Conservation (phyloP, 1,284 basidiomycete genomes). For the Peniophora sp. region DNA sequence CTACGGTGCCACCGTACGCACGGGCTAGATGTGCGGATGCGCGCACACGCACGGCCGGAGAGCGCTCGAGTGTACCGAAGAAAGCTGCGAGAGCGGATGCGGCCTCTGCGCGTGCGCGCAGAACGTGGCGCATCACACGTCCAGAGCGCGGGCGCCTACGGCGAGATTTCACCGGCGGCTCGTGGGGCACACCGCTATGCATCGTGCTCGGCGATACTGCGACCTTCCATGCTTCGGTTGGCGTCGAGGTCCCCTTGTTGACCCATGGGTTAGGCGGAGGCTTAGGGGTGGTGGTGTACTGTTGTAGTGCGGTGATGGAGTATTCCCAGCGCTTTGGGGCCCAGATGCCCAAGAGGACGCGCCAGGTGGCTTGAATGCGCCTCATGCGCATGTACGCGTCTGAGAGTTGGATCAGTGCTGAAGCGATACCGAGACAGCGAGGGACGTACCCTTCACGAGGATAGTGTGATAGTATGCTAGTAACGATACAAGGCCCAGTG, state of each 20-base stretch:
- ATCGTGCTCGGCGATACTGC: no score
- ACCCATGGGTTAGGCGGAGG: slow-evolving; percentile 70
- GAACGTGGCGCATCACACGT: slow-evolving; percentile 77
- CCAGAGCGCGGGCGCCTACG: slow-evolving; percentile 64
- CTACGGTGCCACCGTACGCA: slow-evolving; percentile 37
- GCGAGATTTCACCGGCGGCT: slow-evolving; percentile 34
- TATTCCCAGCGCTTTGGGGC: slow-evolving; percentile 75
- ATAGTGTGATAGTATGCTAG: slow-evolving; percentile 78
- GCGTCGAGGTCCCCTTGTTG: slow-evolving; percentile 16
- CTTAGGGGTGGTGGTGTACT: slow-evolving; percentile 58
- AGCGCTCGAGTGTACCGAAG: slow-evolving; percentile 56
- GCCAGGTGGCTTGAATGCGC: slow-evolving; percentile 81
- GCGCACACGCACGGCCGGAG: slow-evolving; percentile 37
- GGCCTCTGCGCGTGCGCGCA: slow-evolving; percentile 74
- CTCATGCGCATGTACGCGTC: slow-evolving; percentile 80
- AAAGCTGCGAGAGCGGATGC: slow-evolving; percentile 64
- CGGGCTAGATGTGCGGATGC: slow-evolving; percentile 57
- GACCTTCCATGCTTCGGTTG: no score
- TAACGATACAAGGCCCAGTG: slow-evolving; percentile 46
- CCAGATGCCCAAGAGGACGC: slow-evolving; percentile 71
- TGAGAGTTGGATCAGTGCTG: slow-evolving; percentile 23
- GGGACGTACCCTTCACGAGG: slow-evolving; percentile 59
- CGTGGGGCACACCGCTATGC: slow-evolving; percentile 12
- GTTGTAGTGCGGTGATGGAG: slow-evolving; percentile 58
- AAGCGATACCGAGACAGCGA: slow-evolving; percentile 15